Evolutionary conservation across 73 alveolate genomes (phyloP), one percentile per base, ranked within the genome.

Genomic region (Loxodes magnus): DNA sequence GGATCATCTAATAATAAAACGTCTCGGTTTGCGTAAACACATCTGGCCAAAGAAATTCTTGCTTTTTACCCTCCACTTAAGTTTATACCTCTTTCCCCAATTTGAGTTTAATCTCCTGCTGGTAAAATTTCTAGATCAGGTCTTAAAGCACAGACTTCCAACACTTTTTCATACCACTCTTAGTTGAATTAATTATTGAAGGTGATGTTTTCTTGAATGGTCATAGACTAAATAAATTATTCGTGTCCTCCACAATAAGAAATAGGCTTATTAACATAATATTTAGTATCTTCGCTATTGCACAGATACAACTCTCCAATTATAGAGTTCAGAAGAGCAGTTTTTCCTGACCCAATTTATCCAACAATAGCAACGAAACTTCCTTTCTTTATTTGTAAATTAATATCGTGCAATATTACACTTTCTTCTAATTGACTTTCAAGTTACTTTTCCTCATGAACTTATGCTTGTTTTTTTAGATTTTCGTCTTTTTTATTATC

Each of bases 281-380:
- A 29, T 22, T 66, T 71, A 36, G 65, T 52, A 29, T 67, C 26
- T 26, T 41, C 31, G 4, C 30, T 3, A 49, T 23, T 22, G 24
- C 51, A 9, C 48, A 46, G 21, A 15, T 20, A 9, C 64, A 34
- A 60, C 9, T 69, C 67, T 37, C 72, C 74, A 14, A 61, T 14
- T n/a, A 84, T 43, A 5, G 93, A 62, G 35, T 65, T 52, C 25
- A 84, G 29, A 9, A 87, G 58, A 6, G 93, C 69, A 36, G 90
- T 58, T 60, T 90, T 90, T 0, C 98, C 98, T 35, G 96, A 68
- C 2, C 96, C 98, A 4, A 90, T 89, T 51, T 86, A 85, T 1
- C 98, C 98, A 5, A 86, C 65, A 42, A 90, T 57, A 17, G 90
- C 85, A 9, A 85, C 76, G 30, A 86, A 72, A 22, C 82, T 82